A percentile compares a stretch with the other conserved stretches of the same genome.
Conservation (phyloP, 2,329 filamentous ascomycete genomes). For the Phymatotrichopsis omnivora region DNA sequence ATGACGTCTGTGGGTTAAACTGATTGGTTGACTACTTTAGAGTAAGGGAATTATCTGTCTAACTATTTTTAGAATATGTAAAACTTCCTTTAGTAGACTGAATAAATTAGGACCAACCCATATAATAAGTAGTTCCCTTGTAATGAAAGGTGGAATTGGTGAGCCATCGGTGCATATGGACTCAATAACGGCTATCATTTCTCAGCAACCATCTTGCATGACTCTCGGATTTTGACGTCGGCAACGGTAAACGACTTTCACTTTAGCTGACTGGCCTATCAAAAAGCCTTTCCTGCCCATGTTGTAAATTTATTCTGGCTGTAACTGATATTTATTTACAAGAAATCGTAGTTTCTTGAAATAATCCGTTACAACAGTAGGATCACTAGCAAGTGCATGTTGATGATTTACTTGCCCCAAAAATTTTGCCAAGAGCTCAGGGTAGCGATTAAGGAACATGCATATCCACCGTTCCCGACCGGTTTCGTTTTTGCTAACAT, state of each 20-base stretch:
- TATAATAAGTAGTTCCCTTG: constrained; percentile 2
- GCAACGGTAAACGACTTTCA: background rate
- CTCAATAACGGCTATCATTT: constrained; percentile 4
- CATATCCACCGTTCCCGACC: no score
- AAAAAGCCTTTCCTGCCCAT: no score
- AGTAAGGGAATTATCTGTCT: no score
- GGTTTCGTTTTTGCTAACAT: background rate
- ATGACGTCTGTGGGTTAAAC: no score
- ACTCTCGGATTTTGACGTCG: background rate
- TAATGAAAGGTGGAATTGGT: background rate
- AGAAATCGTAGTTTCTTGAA: background rate
- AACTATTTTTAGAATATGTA: no score
- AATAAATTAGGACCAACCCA: no score
- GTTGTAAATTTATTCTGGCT: no score
- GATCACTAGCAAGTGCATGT: background rate
- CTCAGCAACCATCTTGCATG: background rate
- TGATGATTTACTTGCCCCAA: background rate
- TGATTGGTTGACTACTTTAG: no score
- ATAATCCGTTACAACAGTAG: background rate
- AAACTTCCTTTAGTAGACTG: no score
- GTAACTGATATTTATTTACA: no score
- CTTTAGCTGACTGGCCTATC: no score
- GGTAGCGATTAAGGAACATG: background rate
- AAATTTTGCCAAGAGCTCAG: constrained; percentile 1
- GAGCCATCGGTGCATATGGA: background rate